A percentile compares a stretch with the other conserved stretches of the same genome.
phyloP scores from a whole-genome alignment of 805 yeast genomes.

The Pichia gijzeniarum region DNA sequence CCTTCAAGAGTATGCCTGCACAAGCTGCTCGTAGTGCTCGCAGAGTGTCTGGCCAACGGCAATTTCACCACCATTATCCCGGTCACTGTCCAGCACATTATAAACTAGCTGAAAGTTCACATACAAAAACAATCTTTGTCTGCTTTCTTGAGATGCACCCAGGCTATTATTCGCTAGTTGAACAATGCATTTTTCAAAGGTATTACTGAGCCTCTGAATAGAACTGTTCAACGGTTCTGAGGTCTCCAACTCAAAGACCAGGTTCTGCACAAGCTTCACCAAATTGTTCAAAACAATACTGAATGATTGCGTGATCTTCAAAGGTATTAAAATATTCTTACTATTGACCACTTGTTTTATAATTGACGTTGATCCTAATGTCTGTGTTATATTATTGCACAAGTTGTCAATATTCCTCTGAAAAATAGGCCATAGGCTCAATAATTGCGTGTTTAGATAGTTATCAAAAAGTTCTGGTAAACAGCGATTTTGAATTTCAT shows the following conservation, averaged over 20 bases:
- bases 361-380: constrained; percentile 34
- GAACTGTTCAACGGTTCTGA: constrained; percentile 71
- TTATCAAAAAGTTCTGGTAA: constrained; percentile 62
- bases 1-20: constrained; percentile 1
- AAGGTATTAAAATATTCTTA: constrained; percentile 38
- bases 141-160: constrained; percentile 37
- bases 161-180: constrained; percentile 48
- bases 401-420: constrained; percentile 71
- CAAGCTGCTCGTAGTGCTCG: constrained; percentile 3
- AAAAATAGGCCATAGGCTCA: constrained; percentile 81
- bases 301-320: constrained; percentile 71
- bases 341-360: constrained; percentile 19
- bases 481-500: constrained; percentile 59
- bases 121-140: constrained; percentile 51
- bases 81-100: constrained; percentile 37
- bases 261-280: constrained; percentile 42
- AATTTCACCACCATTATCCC: neutral
- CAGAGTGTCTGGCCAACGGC: neutral
- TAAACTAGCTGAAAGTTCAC: constrained; percentile 61
- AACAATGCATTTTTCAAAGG: constrained; percentile 72
- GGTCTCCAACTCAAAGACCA: constrained; percentile 30
- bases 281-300: constrained; percentile 67
- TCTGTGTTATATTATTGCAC: constrained; percentile 61
- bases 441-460: constrained; percentile 57
- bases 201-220: constrained; percentile 63